phyloP scores from a whole-genome alignment of 805 yeast genomes.

The Candida nemodendra region DNA sequence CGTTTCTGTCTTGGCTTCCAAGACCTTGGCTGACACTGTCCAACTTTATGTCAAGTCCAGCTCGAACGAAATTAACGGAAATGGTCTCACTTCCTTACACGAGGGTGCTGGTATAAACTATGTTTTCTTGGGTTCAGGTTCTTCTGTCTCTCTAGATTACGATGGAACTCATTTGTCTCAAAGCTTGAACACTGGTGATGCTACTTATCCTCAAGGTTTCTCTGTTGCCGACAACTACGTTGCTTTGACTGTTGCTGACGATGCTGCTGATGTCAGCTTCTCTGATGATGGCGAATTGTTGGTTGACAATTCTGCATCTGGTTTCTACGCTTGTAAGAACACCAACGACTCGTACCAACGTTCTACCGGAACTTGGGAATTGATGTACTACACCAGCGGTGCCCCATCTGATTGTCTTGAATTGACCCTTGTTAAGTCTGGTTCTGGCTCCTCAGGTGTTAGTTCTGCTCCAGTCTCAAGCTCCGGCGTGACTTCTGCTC shows the following conservation, averaged over 20 bases:
- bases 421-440: slow-evolving; percentile 7
- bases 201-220: slow-evolving; percentile 7
- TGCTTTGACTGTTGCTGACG: slow-evolving; percentile 3
- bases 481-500: slow-evolving; percentile 5
- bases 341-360: slow-evolving; percentile 41
- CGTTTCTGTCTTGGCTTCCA: slow-evolving; percentile 7
- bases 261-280: slow-evolving; percentile 5
- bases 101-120: slow-evolving; percentile 50
- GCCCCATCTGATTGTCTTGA: slow-evolving; percentile 18
- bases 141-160: slow-evolving; percentile 25
- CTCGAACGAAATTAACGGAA: slow-evolving; percentile 26
- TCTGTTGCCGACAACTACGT: slow-evolving; percentile 7
- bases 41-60: slow-evolving; percentile 26
- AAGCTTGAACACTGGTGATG: neutral
- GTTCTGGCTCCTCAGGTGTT: slow-evolving; percentile 7
- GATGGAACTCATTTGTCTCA: slow-evolving; percentile 10
- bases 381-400: slow-evolving; percentile 25
- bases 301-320: slow-evolving; percentile 29
- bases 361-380: slow-evolving; percentile 29
- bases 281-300: slow-evolving; percentile 22
- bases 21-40: slow-evolving; percentile 12
- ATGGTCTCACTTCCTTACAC: slow-evolving; percentile 35
- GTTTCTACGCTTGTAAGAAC: slow-evolving; percentile 41
- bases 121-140: slow-evolving; percentile 32
- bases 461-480: slow-evolving; percentile 6